These are phyloP conservation scores for Pyrrhoderma noxium DNA, from an alignment of 1,284 basidiomycete genomes.

Conservation along the genomic window DNA sequence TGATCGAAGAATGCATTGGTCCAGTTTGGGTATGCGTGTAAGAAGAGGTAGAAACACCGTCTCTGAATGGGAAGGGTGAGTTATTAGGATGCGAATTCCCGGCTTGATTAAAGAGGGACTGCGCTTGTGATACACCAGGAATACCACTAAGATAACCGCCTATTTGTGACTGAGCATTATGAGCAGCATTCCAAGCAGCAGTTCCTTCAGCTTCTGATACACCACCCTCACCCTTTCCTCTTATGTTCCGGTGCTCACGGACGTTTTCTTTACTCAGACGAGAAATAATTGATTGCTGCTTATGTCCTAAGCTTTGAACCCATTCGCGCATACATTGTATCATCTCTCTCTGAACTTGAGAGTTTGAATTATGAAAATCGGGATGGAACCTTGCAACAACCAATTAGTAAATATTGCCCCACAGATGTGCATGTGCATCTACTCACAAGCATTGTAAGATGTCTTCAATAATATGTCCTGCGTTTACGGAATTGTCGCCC, in stretches of 20 bases:
- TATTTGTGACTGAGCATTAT: conserved; percentile 40
- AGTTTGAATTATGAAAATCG: conserved; percentile 65
- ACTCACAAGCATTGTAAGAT: conserved; percentile 67
- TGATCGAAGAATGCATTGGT: background rate
- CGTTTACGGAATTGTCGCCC: conserved; percentile 63
- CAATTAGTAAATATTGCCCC: background rate
- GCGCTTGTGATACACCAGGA: conserved; percentile 43
- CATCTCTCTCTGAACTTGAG: conserved; percentile 78
- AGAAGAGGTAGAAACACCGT: background rate
- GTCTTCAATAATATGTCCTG: conserved; percentile 56
- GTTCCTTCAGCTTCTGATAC: conserved; percentile 35
- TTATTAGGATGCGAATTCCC: background rate
- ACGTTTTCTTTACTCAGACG: conserved; percentile 64
- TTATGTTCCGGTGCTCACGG: conserved; percentile 66
- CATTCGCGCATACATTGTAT: conserved; percentile 53
- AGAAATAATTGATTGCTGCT: conserved; percentile 46
- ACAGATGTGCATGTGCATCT: too few species aligned
- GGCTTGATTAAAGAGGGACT: conserved; percentile 25
- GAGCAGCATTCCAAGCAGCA: conserved; percentile 40
- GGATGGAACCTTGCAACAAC: conserved; percentile 64
- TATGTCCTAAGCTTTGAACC: conserved; percentile 49
- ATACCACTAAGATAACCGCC: conserved; percentile 41
- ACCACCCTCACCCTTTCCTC: conserved; percentile 50
- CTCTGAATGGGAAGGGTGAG: background rate
- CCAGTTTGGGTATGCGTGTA: too few species aligned